Evolutionary conservation across 1,284 basidiomycete species (phyloP), one percentile per base, ranked within the genome.

Genomic region (Kalmanozyma brasiliensis): DNA sequence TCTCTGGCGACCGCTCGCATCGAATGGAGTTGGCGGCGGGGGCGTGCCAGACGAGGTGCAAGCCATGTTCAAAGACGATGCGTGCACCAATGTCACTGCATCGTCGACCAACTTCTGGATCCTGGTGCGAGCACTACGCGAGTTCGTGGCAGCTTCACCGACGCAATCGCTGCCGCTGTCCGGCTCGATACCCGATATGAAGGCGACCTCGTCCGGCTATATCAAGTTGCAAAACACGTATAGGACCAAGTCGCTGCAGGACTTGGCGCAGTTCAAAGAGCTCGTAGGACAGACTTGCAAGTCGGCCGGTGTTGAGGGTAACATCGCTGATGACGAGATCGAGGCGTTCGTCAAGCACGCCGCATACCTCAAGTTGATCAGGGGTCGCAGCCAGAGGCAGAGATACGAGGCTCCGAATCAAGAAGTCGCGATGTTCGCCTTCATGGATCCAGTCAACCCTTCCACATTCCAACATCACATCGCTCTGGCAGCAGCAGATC

Each of bases 181-280:
- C 0, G 85, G 88, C 2, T 87, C 91, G 0, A 85, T 98, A 1
- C 95, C 95, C 0, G 95, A 98, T 83, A 97, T 99, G 92, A 95
- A 96, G 82, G 89, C 94, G 4, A 90, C 90, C 71, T 96, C 94
- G 0, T 82, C 85, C 34, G 87, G 87, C 55, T 98, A 97, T 80
- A 89, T 94, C 42, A 85, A 87, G 32, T 84, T 95, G 22, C 92
- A 94, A 79, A 87, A 85, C 26, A 78, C 93, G 58, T 95, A 94
- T 84, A 89, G 89, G 71, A 79, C 84, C 4, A 87, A 88, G 52
- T 88, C 91, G 1, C 86, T 88, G 32, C 86, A 88, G 44, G 93
- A 94, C 78, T 88, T 90, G 71, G 73, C 49, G 84, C 76, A 23
- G 0, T 87, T 91, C 82, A 75, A 77, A 17, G 23, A 35, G 30